A percentile compares a stretch with the other conserved stretches of the same genome.
Conservation (phyloP, 768 basidiomycete genomes). For the Leccinum rimulosum region DNA sequence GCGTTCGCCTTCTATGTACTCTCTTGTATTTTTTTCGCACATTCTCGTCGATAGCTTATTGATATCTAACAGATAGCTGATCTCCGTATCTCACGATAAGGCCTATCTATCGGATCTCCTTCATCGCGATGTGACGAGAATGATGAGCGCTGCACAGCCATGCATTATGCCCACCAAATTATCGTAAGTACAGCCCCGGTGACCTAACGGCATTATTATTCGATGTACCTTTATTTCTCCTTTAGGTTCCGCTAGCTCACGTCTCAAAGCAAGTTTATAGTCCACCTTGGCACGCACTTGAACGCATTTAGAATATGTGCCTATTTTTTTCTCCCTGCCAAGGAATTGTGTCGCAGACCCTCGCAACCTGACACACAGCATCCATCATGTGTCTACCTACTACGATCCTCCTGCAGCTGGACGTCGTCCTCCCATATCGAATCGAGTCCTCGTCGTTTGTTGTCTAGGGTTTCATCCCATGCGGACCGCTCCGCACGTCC, state of each 20-base stretch:
- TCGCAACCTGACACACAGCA: not conserved
- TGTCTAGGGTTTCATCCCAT: constrained; percentile 5
- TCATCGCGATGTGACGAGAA: constrained; percentile 2
- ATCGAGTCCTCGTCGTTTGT: not conserved
- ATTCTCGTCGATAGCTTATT: not conserved
- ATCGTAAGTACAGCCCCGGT: not conserved
- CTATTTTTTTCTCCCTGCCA: not conserved
- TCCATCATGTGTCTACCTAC: not conserved
- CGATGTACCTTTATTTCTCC: not conserved
- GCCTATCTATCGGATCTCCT: not conserved
- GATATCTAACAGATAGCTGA: not conserved
- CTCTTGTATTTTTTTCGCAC: not conserved
- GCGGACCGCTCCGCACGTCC: not conserved
- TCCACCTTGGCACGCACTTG: not conserved
- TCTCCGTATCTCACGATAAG: not conserved
- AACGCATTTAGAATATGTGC: too few species aligned
- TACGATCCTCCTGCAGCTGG: not conserved
- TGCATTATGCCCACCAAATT: not conserved
- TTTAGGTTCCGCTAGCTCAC: not conserved
- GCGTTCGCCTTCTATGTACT: not conserved
- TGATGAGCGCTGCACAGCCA: constrained; percentile 6
- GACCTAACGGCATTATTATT: not conserved
- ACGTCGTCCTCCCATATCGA: not conserved
- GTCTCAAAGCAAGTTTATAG: not conserved
- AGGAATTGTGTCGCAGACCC: not conserved